phyloP scores from a whole-genome alignment of 2,329 filamentous ascomycete species.

The Epichloe coenophiala region DNA sequence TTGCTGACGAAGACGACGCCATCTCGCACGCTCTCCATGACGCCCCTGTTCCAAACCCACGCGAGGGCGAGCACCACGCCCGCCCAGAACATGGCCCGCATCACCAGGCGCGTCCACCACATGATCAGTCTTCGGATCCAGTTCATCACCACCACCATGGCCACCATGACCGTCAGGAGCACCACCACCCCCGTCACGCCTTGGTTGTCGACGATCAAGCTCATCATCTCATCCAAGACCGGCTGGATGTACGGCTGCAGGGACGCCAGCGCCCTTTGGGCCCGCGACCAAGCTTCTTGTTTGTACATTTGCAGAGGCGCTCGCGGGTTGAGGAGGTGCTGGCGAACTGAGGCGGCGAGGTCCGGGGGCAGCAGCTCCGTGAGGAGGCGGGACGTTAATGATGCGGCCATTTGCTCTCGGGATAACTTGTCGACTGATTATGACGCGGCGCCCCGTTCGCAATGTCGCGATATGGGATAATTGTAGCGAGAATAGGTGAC shows the following conservation, averaged over 20 bases:
- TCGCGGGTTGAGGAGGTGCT: conserved; percentile 32
- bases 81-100: conserved; percentile 53
- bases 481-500: no score
- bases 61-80: conserved; percentile 38
- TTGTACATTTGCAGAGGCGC: conserved; percentile 30
- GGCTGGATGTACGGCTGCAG: conserved; percentile 30
- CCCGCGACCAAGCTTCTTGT: conserved; percentile 18
- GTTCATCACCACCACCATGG: conserved; percentile 53
- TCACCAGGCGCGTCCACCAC: conserved; percentile 59
- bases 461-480: no score
- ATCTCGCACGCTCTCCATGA: conserved; percentile 52
- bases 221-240: conserved; percentile 25
- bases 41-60: conserved; percentile 50
- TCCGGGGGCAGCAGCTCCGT: conserved; percentile 31
- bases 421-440: no score
- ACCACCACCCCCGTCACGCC: conserved; percentile 19
- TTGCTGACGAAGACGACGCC: conserved; percentile 28
- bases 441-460: no score
- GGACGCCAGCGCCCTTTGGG: conserved; percentile 15
- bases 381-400: conserved; percentile 21
- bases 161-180: conserved; percentile 25
- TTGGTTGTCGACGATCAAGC: conserved; percentile 21
- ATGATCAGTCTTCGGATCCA: conserved; percentile 59
- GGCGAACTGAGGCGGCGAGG: conserved; percentile 28
- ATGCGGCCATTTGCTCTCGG: conserved; percentile 15